phyloP scores from a whole-genome alignment of 1,284 basidiomycete species.

The Apiotrichum veenhuisii region DNA sequence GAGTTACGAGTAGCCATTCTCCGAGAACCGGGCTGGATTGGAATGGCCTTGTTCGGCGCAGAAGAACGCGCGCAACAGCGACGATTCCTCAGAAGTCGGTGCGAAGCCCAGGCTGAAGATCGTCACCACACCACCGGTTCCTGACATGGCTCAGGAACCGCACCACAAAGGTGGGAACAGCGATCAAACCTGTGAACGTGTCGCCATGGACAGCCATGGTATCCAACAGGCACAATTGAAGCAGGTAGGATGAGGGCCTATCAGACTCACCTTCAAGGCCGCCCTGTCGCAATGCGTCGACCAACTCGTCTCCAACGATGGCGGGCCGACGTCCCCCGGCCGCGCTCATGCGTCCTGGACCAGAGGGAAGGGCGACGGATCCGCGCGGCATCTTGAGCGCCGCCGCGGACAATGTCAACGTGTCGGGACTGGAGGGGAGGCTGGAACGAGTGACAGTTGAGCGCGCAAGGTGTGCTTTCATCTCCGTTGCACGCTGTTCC shows the following conservation, averaged over 20 bases:
- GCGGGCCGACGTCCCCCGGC: conserved; percentile 28
- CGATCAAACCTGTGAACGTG: too few species aligned
- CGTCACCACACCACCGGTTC: too few species aligned
- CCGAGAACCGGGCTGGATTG: too few species aligned
- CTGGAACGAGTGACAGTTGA: not conserved
- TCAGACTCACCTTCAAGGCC: conserved; percentile 45
- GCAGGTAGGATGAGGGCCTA: not conserved
- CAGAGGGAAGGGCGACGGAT: conserved; percentile 31
- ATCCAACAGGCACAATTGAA: not conserved
- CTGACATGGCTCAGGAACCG: too few species aligned
- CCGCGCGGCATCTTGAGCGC: conserved; percentile 13
- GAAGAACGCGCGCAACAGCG: too few species aligned
- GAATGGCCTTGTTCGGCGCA: too few species aligned
- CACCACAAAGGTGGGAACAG: too few species aligned
- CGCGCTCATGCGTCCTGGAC: conserved; percentile 12
- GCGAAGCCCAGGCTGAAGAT: too few species aligned
- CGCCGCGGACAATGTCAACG: conserved; percentile 9
- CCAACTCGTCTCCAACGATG: conserved; percentile 47
- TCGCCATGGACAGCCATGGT: too few species aligned
- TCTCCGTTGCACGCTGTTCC: not conserved
- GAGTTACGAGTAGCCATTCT: too few species aligned
- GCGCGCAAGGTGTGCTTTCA: not conserved
- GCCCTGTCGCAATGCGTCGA: conserved; percentile 36
- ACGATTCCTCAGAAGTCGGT: too few species aligned
- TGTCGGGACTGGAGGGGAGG: conserved; percentile 1